Evolutionary conservation across 2,329 filamentous ascomycete species (phyloP), one percentile per base, ranked within the genome.

Genomic region (Aspergillus hortae): DNA sequence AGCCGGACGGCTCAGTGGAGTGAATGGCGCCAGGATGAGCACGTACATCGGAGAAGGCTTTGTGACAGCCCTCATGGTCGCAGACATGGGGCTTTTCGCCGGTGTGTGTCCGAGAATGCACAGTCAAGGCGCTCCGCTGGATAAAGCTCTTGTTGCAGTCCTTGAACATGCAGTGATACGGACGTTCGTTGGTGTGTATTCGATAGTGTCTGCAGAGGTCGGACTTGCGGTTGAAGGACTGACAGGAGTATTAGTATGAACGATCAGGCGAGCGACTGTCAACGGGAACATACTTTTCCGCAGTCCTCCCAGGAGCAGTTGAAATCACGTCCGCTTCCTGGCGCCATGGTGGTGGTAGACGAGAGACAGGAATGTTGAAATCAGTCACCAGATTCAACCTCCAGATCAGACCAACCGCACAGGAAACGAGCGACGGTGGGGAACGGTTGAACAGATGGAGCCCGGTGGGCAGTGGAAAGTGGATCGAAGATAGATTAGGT

Each of bases 171-270:
- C 74, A 77, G 46, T 71, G 69, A 54, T 77, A 76, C n/a, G 74
- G 74, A 44, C 74, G 71, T 56, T 76, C 74, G 58, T 76, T 76
- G 57, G 74, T 77, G 51, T 77, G 74, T 61, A 76, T 77, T 51
- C 74, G 71, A 59, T 72, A 74, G 58, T 77, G 74, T 54, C 74
- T 67, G 59, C 72, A 72, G 38, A 77, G 68, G 61, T 77, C 74
- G 19, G 74, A 77, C 54, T 77, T 77, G 64, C 74, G 72, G 67
- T 76, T 76, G 67, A 77, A 77, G 5, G 73, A 74, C 74, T 77
- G 57, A 11, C 19, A 30, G 14, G 6, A 35, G 44, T 44, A 21
- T 54, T 21, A 51, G 27, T 48, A 38, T 27, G 35, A 47, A 17
- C 33, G 50, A 36, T 40, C n/a, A 44, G 19, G 30, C 19, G 21